Base-by-base conservation (phyloP, 1,284 basidiomycete genomes). In the Vanrija pseudolonga region DNA sequence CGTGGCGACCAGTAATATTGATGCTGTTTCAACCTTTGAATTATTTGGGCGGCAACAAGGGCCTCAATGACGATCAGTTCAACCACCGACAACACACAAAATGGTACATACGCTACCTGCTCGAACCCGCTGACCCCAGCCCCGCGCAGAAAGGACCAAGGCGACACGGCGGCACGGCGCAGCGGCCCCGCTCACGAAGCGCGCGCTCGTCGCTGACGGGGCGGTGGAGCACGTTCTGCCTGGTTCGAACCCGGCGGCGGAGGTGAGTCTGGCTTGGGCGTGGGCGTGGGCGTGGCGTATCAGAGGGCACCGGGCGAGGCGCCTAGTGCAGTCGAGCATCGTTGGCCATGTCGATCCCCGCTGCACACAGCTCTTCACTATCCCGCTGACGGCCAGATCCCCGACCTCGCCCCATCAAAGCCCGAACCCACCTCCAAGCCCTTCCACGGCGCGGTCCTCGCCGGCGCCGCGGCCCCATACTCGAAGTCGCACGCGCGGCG, bases 401-500 rank as follows among this genome's bases (percentile, higher is more conserved):
- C 56, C 17, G 47, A 43, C n/a, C 47, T 42, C 53, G 39, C 20
- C 20, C 11, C n/a, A 19, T 5, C 12, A 2, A 47, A 20, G n/a
- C 37, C 28, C 37, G 44, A 37, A 15, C 45, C 44, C 44, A 45
- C 23, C 36, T 18, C 40, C 20, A 50, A 53, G 53, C 41, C 46
- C 6, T 59, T 59, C 51, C 45, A 53, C 42, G 57, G 53, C 45
- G 50, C 53, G 19, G 26, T 56, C 17, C n/a, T 37, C 2, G 51
- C 57, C 17, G 57, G 54, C 26, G 51, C 50, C 18, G 23, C 52
- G 37, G 71, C 73, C 45, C 73, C 73, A 3, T 75, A 76, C 57
- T 76, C 74, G n/a, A 63, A 68, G 53, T 74, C 73, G 3, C 73
- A 76, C 37, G 45, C 60, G 38, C 55, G 62, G 19, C 67, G 75